phyloP scores from a whole-genome alignment of 164 flowering plant genomes.

The Buxus sempervirens region DNA sequence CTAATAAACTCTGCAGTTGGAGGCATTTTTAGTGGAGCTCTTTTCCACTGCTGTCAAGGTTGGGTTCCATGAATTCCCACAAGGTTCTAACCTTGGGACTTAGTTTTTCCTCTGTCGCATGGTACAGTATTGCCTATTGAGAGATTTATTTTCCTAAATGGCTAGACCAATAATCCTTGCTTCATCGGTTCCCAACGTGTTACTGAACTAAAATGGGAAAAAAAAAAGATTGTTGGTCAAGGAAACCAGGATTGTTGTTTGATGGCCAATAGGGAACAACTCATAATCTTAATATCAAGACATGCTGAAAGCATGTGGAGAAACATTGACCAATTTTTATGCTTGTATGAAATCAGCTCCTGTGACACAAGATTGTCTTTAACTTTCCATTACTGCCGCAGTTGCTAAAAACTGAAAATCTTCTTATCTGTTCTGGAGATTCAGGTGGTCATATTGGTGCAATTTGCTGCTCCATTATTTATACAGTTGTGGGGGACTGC shows the following conservation, averaged over 20 bases:
- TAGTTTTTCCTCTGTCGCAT: neutral
- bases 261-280: no score
- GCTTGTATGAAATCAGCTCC: neutral
- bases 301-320: neutral
- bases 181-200: no score
- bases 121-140: neutral
- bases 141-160: neutral
- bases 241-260: no score
- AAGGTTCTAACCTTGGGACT: neutral
- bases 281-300: no score
- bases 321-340: neutral
- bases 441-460: conserved; percentile 82
- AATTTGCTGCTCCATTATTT: conserved; percentile 56
- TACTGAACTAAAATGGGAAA: no score
- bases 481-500: conserved; percentile 74
- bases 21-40: conserved; percentile 77
- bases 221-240: no score
- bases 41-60: conserved; percentile 97
- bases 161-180: neutral
- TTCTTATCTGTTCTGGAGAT: no score
- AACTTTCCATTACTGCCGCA: no score
- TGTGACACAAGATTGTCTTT: neutral
- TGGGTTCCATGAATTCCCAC: conserved; percentile 6
- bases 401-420: no score
- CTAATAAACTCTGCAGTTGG: conserved; percentile 75